Base-by-base conservation (phyloP, 306 rosid species). In the Coriaria nepalensis region DNA sequence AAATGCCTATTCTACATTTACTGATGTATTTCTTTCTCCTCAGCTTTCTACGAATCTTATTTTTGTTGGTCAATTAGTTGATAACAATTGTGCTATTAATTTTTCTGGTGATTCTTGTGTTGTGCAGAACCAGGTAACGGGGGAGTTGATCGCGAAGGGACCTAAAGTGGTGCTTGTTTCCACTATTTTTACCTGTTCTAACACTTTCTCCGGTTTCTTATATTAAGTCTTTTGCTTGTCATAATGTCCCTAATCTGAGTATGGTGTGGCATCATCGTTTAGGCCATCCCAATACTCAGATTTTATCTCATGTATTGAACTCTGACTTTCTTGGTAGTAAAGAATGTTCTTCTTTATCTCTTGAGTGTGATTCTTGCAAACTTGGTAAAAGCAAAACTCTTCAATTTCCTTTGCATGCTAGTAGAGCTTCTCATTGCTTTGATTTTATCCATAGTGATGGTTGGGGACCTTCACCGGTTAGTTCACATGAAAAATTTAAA, bases 401-500 rank as follows among this genome's bases (percentile, higher is more conserved):
- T 45, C 33, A 6, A 8, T 45, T 45, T n/a, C 49, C 7, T 45
- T 45, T 45, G 20, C 49, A 45, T 45, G 49, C 49, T 45, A 45
- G 49, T 45, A 45, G 29, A 20, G 29, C 29, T 20, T 20, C 29
- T 20, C 29, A 20, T 3, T 20, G 29, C 29, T 20, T 20, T 3
- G 29, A 20, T 20, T 3, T 20, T 20, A 20, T 20, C 3, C 29
- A 20, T 20, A 20, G 29, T 20, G 29, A 20, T 20, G 29, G 1
- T 20, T 20, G 29, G 29, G 29, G 29, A 20, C 29, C 29, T 20
- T 20, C 29, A 15, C 49, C 29, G 6, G 33, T 45, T 45, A 9
- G 33, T 45, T 45, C 49, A 11, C 49, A 45, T 45, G 49, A 45
- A 49, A 49, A 49, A 33, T 49, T 49, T 49, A 49, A 33, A 33